Conservation (phyloP, 495 filamentous ascomycete genomes). For the Penicillium alfredii region DNA sequence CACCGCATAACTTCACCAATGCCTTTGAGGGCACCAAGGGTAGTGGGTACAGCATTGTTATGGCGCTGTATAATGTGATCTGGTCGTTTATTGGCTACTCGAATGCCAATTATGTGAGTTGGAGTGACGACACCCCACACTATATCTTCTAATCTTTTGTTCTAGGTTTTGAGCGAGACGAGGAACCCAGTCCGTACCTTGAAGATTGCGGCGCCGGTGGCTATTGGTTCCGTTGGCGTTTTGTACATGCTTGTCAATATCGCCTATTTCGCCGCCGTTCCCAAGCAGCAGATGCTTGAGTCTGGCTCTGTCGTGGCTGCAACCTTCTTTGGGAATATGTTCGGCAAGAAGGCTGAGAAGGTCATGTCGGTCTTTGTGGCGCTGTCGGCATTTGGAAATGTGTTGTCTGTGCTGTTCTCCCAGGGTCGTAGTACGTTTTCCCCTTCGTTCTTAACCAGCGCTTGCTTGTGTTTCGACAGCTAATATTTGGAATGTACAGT, state of each 20-base stretch:
- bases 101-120: conserved; percentile 51
- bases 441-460: too few species aligned
- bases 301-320: conserved; percentile 58
- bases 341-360: conserved; percentile 51
- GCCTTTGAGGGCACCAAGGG: conserved; percentile 56
- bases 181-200: conserved; percentile 58
- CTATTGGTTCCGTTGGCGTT: conserved; percentile 53
- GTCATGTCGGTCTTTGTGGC: conserved; percentile 66
- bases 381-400: conserved; percentile 66
- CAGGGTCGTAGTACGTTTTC: conserved; percentile 49
- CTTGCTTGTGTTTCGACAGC: too few species aligned
- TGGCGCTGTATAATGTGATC: conserved; percentile 60
- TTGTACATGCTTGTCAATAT: conserved; percentile 67
- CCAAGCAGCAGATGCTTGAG: conserved; percentile 54
- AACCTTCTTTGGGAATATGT: conserved; percentile 61
- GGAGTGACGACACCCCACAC: too few species aligned
- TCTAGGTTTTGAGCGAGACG: conserved; percentile 55
- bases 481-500: too few species aligned
- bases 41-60: conserved; percentile 55
- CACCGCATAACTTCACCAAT: conserved; percentile 59
- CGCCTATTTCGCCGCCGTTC: conserved; percentile 65
- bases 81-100: conserved; percentile 63
- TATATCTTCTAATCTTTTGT: too few species aligned
- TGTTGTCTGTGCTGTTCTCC: conserved; percentile 63
- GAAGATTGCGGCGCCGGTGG: conserved; percentile 57